Percentiles rank a stretch among this genome's conserved stretches.
Evolutionary conservation across 164 flowering plant genomes (phyloP).

Genomic region (Aristolochia fimbriata): DNA sequence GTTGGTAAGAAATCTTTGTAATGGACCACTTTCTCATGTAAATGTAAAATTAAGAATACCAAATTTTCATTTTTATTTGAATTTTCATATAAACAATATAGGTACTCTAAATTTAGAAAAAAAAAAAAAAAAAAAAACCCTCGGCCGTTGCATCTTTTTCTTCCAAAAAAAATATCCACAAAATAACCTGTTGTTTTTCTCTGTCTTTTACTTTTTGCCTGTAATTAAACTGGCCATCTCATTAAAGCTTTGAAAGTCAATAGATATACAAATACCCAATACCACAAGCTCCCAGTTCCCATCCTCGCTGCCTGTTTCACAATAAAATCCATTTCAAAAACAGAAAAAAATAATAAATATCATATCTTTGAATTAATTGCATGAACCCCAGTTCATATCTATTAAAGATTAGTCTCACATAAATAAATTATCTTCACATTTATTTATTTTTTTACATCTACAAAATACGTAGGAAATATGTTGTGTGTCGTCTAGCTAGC

Average conservation of each 20-base stretch:
- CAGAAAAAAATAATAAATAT: conserved; percentile 1
- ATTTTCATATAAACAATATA: not conserved
- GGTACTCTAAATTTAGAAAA: not conserved
- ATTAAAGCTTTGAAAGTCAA: conserved; percentile 42
- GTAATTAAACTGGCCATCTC: conserved; percentile 44
- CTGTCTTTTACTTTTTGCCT: conserved; percentile 2
- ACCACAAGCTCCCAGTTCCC: conserved; percentile 44
- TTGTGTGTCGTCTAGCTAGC: no score
- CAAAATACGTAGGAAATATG: not conserved
- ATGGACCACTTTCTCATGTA: no score
- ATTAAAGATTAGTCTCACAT: no score
- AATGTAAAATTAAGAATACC: no score
- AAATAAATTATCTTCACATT: no score
- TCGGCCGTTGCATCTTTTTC: not conserved
- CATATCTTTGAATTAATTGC: no score
- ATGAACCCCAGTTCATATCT: no score
- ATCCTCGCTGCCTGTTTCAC: conserved; percentile 43
- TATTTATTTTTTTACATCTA: no score
- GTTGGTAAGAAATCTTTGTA: no score
- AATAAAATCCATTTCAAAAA: conserved; percentile 14
- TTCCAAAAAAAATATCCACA: conserved; percentile 8
- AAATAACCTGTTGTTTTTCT: not conserved
- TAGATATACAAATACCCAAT: conserved; percentile 46
- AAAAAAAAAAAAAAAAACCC: not conserved
- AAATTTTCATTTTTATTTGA: no score